phyloP scores from a whole-genome alignment of 1,139 yeast genomes.

The Sugiyamaella novakii region DNA sequence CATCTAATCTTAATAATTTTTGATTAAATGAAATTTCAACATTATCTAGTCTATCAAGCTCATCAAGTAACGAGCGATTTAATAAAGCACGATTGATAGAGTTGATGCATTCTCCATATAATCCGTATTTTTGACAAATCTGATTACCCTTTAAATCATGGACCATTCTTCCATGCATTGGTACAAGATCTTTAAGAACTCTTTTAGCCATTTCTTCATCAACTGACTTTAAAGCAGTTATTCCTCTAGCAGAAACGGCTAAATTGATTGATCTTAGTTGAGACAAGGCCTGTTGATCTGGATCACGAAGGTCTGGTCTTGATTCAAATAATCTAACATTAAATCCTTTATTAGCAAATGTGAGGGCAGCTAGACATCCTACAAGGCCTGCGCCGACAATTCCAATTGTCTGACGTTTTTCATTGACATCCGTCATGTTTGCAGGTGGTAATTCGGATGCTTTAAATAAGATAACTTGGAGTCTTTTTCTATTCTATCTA shows the following conservation, averaged over 20 bases:
- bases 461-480: no score
- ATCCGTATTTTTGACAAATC: constrained; percentile 73
- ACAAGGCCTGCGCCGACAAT: constrained; percentile 75
- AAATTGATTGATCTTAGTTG: constrained; percentile 66
- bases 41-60: constrained; percentile 50
- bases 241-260: constrained; percentile 85
- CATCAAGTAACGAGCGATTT: constrained; percentile 65
- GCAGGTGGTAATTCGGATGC: no score
- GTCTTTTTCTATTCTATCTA: no score
- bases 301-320: constrained; percentile 45
- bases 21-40: constrained; percentile 58
- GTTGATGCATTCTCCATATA: constrained; percentile 82
- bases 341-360: constrained; percentile 72
- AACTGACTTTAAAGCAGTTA: constrained; percentile 64
- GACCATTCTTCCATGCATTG: constrained; percentile 90
- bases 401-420: constrained; percentile 31
- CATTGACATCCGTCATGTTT: no score
- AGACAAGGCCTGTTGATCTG: constrained; percentile 32
- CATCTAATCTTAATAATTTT: constrained; percentile 50
- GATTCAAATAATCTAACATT: constrained; percentile 71
- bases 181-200: constrained; percentile 64
- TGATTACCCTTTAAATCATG: constrained; percentile 68
- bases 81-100: constrained; percentile 78
- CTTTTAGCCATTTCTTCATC: constrained; percentile 60
- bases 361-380: constrained; percentile 84